phyloP scores from a whole-genome alignment of 768 basidiomycete species.

The Naganishia vishniacii region DNA sequence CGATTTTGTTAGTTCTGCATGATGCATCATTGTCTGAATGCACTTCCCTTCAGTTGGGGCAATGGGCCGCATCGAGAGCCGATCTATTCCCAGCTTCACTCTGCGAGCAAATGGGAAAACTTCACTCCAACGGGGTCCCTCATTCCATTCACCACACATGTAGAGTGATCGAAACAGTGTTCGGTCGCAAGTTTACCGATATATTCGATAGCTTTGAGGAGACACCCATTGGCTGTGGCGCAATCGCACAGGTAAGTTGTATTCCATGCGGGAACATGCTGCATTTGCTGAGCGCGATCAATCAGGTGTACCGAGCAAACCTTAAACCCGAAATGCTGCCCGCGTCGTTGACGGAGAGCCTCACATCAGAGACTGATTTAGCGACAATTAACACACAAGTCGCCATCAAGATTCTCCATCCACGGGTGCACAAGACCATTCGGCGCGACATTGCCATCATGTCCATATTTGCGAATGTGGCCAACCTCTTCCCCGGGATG shows the following conservation, averaged over 20 bases:
- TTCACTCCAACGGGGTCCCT: conserved; percentile 80
- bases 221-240: conserved; percentile 88
- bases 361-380: neutral
- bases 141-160: conserved; percentile 78
- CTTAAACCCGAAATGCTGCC: conserved; percentile 79
- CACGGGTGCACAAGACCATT: conserved; percentile 73
- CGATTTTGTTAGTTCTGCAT: no score
- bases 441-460: conserved; percentile 88
- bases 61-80: conserved; percentile 95
- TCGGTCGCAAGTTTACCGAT: conserved; percentile 72
- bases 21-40: neutral
- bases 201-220: conserved; percentile 87
- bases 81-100: conserved; percentile 85
- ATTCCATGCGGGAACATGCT: neutral
- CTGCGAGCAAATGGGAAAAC: conserved; percentile 72
- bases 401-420: conserved; percentile 94
- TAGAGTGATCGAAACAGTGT: conserved; percentile 72
- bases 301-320: conserved; percentile 74
- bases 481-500: conserved; percentile 82
- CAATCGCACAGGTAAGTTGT: conserved; percentile 72
- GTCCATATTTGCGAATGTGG: conserved; percentile 75
- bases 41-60: conserved; percentile 59
- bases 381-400: conserved; percentile 57
- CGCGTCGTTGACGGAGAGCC: conserved; percentile 62
- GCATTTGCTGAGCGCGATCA: conserved; percentile 37